A percentile compares a stretch with the other conserved stretches of the same genome.
These are phyloP conservation scores for Emmonsiellopsis sp. DNA, from an alignment of 2,329 filamentous ascomycete species.

Conservation along the genomic window DNA sequence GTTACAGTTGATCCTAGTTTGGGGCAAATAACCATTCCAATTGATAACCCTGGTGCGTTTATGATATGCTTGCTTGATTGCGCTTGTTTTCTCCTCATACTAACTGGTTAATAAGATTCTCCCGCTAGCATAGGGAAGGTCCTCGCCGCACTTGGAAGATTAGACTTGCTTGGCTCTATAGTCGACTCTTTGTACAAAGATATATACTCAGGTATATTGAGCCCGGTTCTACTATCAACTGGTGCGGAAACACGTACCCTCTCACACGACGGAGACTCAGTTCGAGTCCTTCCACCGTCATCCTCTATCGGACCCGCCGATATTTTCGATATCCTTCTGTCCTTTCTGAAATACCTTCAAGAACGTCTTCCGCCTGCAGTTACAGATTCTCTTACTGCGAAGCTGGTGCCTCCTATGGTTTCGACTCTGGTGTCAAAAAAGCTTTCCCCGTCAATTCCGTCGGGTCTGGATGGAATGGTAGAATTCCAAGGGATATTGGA, in stretches of 20 bases:
- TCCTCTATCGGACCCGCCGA: conserved; percentile 21
- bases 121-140: conserved; percentile 1
- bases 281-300: conserved; percentile 18
- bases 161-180: conserved; percentile 22
- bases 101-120: conserved; percentile 10
- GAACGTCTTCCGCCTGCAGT: conserved; percentile 41
- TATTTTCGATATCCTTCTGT: conserved; percentile 34
- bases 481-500: conserved; percentile 63
- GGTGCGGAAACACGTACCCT: conserved; percentile 19
- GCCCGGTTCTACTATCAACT: conserved; percentile 22
- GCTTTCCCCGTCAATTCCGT: conserved; percentile 67
- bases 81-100: conserved; percentile 3
- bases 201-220: conserved; percentile 21
- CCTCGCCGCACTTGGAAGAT: conserved; percentile 17
- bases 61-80: not conserved
- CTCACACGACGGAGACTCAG: conserved; percentile 18
- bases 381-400: conserved; percentile 49
- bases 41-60: conserved; percentile 41
- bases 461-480: conserved; percentile 60
- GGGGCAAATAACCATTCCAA: conserved; percentile 47
- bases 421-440: conserved; percentile 61
- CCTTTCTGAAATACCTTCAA: conserved; percentile 42
- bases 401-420: conserved; percentile 61
- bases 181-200: conserved; percentile 25
- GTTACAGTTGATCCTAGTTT: conserved; percentile 52